phyloP scores from a whole-genome alignment of 1,284 basidiomycete species.

The Filobasidium uniguttulatum region DNA sequence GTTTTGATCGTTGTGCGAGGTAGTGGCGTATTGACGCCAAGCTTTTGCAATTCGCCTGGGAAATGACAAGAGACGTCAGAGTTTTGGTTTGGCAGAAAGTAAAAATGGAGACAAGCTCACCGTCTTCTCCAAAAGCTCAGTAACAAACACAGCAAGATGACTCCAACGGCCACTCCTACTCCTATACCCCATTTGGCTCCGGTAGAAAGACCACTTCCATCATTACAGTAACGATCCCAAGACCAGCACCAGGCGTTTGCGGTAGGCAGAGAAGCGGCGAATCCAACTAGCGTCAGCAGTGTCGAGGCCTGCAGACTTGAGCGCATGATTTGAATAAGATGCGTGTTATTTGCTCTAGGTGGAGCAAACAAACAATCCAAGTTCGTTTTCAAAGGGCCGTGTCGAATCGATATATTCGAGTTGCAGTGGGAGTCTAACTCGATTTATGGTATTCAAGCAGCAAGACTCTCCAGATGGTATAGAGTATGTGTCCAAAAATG shows the following conservation, averaged over 20 bases:
- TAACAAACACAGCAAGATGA: slow-evolving; percentile 22
- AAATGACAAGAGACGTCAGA: neutral
- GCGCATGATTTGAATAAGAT: too few relatives aligned
- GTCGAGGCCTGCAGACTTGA: too few relatives aligned
- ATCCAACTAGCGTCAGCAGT: too few relatives aligned
- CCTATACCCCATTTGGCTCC: slow-evolving; percentile 33
- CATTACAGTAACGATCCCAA: slow-evolving; percentile 16
- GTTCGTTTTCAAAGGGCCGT: too few relatives aligned
- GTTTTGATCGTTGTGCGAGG: slow-evolving; percentile 18
- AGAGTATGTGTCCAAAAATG: too few relatives aligned
- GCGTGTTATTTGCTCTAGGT: too few relatives aligned
- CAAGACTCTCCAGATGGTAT: too few relatives aligned
- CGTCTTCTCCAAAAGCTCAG: slow-evolving; percentile 25
- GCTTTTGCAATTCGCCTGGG: slow-evolving; percentile 5
- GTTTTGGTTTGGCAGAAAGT: neutral
- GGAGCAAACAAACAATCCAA: too few relatives aligned
- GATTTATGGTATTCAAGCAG: too few relatives aligned
- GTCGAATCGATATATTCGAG: too few relatives aligned
- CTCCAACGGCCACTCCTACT: slow-evolving; percentile 26
- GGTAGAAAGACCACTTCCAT: slow-evolving; percentile 20
- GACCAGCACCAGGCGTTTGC: slow-evolving; percentile 5
- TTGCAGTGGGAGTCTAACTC: too few relatives aligned
- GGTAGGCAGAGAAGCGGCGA: too few relatives aligned
- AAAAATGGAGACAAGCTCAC: slow-evolving; percentile 19
- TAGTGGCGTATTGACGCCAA: neutral